phyloP scores from a whole-genome alignment of 2,329 filamentous ascomycete genomes.

The Aspergillus chevalieri region DNA sequence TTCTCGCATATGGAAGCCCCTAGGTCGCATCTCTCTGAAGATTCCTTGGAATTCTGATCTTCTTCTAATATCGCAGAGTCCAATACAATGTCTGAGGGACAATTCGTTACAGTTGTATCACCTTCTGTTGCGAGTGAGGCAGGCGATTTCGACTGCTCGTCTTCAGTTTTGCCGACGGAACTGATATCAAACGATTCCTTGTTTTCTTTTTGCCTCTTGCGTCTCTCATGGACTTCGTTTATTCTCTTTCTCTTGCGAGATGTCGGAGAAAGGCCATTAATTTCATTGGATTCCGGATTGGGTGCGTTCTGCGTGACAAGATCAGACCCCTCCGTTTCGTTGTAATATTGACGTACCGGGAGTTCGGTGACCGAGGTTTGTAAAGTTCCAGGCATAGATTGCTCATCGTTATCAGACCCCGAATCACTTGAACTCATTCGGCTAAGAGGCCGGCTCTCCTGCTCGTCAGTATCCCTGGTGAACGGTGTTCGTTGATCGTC shows the following conservation, averaged over 20 bases:
- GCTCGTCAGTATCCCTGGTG: conserved; percentile 74
- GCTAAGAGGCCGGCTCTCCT: conserved; percentile 74
- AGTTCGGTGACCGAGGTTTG: conserved; percentile 14
- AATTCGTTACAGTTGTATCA: neutral
- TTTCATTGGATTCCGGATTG: conserved; percentile 17
- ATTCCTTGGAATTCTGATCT: neutral
- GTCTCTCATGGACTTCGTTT: conserved; percentile 60
- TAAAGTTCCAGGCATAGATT: conserved; percentile 21
- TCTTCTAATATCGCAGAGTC: neutral
- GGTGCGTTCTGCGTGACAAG: conserved; percentile 8
- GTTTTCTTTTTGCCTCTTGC: conserved; percentile 78
- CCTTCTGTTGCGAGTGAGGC: conserved; percentile 28
- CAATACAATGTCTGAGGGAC: neutral
- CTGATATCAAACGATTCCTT: conserved; percentile 69
- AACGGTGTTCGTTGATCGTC: conserved; percentile 67
- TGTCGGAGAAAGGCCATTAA: conserved; percentile 48
- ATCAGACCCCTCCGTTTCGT: conserved; percentile 1
- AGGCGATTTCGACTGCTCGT: conserved; percentile 36
- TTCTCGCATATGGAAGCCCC: too few relatives aligned
- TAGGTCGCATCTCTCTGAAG: too few relatives aligned
- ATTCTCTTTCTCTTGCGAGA: conserved; percentile 71
- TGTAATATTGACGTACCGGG: neutral
- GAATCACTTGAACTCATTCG: conserved; percentile 54
- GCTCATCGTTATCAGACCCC: conserved; percentile 45
- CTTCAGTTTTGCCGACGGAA: conserved; percentile 48